Conservation (phyloP, 2,329 filamentous ascomycete genomes). For the Cladophialophora carrionii region DNA sequence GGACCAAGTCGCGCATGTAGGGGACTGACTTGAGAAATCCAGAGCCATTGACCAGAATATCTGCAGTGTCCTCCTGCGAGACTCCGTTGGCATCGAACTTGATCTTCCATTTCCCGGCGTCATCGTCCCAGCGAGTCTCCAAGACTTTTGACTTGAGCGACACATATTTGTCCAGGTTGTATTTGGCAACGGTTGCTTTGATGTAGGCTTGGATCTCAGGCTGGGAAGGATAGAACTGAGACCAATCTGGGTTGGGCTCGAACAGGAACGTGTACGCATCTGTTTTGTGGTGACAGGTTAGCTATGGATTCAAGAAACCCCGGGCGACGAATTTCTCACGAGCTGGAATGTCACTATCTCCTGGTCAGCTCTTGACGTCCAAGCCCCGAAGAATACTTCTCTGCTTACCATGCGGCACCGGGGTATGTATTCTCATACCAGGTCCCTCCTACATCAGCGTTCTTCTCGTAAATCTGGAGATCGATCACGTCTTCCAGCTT, state of each 20-base stretch:
- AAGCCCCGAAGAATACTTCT: too few relatives aligned
- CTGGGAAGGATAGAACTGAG: slow-evolving; percentile 35
- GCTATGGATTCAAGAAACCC: too few relatives aligned
- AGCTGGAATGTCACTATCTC: slow-evolving; percentile 46
- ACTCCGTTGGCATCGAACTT: slow-evolving; percentile 36
- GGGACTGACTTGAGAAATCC: slow-evolving; percentile 37
- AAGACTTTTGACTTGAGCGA: slow-evolving; percentile 38
- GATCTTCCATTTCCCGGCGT: slow-evolving; percentile 39
- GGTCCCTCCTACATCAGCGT: slow-evolving; percentile 45
- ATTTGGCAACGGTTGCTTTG: slow-evolving; percentile 33
- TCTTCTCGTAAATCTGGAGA: slow-evolving; percentile 43
- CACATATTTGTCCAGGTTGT: slow-evolving; percentile 39
- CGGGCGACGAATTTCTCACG: background rate
- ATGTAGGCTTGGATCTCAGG: slow-evolving; percentile 41
- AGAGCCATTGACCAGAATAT: slow-evolving; percentile 40
- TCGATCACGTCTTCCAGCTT: slow-evolving; percentile 39
- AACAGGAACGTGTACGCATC: slow-evolving; percentile 44
- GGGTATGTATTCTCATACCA: slow-evolving; percentile 51
- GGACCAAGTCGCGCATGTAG: too few relatives aligned
- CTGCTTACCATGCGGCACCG: slow-evolving; percentile 43
- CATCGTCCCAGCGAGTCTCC: slow-evolving; percentile 41
- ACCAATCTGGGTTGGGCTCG: slow-evolving; percentile 42
- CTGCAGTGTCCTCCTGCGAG: slow-evolving; percentile 15
- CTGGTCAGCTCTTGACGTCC: slow-evolving; percentile 11
- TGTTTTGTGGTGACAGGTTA: background rate